Evolutionary conservation across 2,329 filamentous ascomycete genomes (phyloP).

Genomic region (Stylonectria norvegica): DNA sequence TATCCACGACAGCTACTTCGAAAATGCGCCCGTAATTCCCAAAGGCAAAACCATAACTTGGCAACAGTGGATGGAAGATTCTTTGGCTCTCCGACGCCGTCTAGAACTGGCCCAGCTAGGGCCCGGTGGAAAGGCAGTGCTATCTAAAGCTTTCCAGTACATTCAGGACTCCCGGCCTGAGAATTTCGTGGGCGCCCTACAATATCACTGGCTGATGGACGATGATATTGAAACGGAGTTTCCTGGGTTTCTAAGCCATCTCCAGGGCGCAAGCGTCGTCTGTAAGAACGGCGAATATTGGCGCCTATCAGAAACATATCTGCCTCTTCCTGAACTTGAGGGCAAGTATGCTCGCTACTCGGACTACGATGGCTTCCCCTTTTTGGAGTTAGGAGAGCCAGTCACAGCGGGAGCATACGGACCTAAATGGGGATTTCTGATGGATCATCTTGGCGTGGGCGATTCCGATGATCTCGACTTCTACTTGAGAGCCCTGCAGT

Average conservation of each 20-base stretch:
- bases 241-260: slow-evolving; percentile 1
- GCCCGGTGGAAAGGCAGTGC: background rate
- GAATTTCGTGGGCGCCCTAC: slow-evolving; percentile 7
- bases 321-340: slow-evolving; percentile 18
- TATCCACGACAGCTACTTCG: slow-evolving; percentile 9
- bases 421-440: slow-evolving; percentile 18
- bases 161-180: slow-evolving; percentile 7
- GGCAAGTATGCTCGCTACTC: slow-evolving; percentile 13
- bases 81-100: slow-evolving; percentile 7
- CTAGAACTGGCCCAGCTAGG: slow-evolving; percentile 1
- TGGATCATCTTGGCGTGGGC: slow-evolving; percentile 16
- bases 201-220: slow-evolving; percentile 9
- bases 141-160: slow-evolving; percentile 10
- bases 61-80: slow-evolving; percentile 13
- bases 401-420: slow-evolving; percentile 10
- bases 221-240: background rate
- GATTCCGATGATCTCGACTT: slow-evolving; percentile 16
- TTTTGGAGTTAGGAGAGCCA: slow-evolving; percentile 14
- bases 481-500: slow-evolving; percentile 14
- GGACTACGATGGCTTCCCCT: slow-evolving; percentile 13
- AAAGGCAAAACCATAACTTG: slow-evolving; percentile 5
- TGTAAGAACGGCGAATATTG: slow-evolving; percentile 10
- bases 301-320: slow-evolving; percentile 8
- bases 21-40: slow-evolving; percentile 7
- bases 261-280: slow-evolving; percentile 8